Percentiles rank a stretch among this genome's conserved stretches.
Conservation (phyloP, 345 rosid genomes). For the Nephelium lappaceum region DNA sequence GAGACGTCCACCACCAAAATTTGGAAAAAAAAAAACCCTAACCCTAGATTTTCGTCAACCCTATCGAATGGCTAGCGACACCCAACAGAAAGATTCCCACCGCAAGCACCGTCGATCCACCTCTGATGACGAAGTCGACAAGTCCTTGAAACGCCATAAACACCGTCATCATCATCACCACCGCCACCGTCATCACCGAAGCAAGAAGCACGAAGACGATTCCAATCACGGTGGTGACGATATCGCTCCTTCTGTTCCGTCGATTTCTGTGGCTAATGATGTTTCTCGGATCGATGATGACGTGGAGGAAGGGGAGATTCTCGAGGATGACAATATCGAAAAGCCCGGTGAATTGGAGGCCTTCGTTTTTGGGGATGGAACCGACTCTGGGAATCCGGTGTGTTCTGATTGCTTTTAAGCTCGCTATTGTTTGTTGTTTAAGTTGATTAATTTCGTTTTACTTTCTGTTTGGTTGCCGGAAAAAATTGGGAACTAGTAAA, state of each 20-base stretch:
- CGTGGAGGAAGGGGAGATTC: slow-evolving; percentile 98
- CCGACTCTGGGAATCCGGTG: slow-evolving; percentile 55
- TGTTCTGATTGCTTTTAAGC: slow-evolving; percentile 50
- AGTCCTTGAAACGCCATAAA: slow-evolving; percentile 77
- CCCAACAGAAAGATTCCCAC: slow-evolving; percentile 47
- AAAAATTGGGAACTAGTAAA: slow-evolving; percentile 9
- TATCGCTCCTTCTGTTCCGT: slow-evolving; percentile 24
- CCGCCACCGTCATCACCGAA: slow-evolving; percentile 62
- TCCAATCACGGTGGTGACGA: slow-evolving; percentile 34
- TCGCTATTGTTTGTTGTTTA: background rate
- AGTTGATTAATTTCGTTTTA: background rate
- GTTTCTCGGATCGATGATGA: slow-evolving; percentile 54
- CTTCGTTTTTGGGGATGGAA: slow-evolving; percentile 32
- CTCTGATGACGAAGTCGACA: slow-evolving; percentile 52
- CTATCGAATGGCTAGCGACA: slow-evolving; percentile 51
- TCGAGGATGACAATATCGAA: slow-evolving; percentile 55
- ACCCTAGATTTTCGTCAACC: slow-evolving; percentile 39
- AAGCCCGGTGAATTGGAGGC: slow-evolving; percentile 39
- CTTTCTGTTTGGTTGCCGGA: slow-evolving; percentile 41
- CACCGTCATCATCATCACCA: slow-evolving; percentile 73
- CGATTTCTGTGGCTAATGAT: slow-evolving; percentile 21
- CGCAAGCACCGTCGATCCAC: slow-evolving; percentile 74
- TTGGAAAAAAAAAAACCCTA: slow-evolving; percentile 22
- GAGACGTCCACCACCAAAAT: background rate
- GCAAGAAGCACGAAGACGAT: slow-evolving; percentile 63